These are phyloP conservation scores for Apiotrichum porosum DNA, from an alignment of 1,284 basidiomycete genomes.

Conservation along the genomic window DNA sequence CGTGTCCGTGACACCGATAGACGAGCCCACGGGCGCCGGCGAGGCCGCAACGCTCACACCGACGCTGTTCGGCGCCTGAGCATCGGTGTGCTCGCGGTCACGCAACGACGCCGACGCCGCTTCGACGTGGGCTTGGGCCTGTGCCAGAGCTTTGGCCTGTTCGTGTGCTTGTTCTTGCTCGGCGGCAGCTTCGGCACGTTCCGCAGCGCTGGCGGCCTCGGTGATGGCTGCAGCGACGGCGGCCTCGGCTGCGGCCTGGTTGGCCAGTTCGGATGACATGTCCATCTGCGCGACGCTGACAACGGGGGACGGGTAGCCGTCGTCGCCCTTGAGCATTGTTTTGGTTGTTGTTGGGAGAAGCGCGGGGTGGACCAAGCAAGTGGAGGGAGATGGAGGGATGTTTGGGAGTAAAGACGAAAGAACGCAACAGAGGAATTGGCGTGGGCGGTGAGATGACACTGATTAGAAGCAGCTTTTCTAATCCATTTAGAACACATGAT, in stretches of 20 bases:
- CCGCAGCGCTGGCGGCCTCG: constrained; percentile 1
- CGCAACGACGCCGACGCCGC: no score
- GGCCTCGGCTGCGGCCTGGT: constrained; percentile 38
- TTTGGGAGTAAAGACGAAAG: constrained; percentile 8
- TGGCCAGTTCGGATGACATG: constrained; percentile 33
- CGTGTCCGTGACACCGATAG: no score
- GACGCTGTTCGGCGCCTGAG: no score
- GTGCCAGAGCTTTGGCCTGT: not conserved
- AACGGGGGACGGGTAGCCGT: constrained; percentile 6
- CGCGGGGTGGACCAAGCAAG: constrained; percentile 16
- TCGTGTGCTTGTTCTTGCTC: no score
- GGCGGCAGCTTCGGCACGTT: no score
- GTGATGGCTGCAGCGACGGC: constrained; percentile 23
- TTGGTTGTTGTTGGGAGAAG: constrained; percentile 1
- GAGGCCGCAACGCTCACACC: no score
- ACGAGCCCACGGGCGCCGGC: no score
- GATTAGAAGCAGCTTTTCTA: no score
- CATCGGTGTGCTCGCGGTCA: no score
- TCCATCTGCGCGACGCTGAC: constrained; percentile 20
- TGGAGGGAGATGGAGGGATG: constrained; percentile 15
- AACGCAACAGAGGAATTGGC: constrained; percentile 5
- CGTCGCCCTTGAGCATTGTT: constrained; percentile 16
- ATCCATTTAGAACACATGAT: no score
- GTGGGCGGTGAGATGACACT: no score
- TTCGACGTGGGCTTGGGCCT: no score